These are phyloP conservation scores for Myxozyma melibiosi DNA, from an alignment of 805 yeast genomes.

Conservation along the genomic window DNA sequence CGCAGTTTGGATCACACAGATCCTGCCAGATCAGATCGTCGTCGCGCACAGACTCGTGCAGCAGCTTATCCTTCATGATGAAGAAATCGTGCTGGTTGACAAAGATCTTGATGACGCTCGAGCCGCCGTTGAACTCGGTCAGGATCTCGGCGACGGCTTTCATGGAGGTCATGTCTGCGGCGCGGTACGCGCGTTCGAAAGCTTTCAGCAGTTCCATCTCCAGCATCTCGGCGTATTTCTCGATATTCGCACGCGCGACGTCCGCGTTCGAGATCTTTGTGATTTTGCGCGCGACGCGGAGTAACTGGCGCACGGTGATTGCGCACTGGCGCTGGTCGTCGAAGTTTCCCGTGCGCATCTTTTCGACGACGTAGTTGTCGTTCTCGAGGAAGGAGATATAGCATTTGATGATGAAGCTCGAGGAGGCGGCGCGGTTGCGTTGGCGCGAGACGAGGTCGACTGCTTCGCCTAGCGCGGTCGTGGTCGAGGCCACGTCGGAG, in stretches of 20 bases:
- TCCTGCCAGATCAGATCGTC: constrained; percentile 53
- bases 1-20: constrained; percentile 61
- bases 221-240: constrained; percentile 72
- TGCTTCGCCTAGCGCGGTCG: constrained; percentile 70
- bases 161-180: constrained; percentile 69
- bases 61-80: constrained; percentile 51
- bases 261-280: constrained; percentile 29
- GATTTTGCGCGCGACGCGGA: constrained; percentile 65
- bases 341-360: constrained; percentile 54
- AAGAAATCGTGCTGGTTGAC: constrained; percentile 78
- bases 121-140: constrained; percentile 81
- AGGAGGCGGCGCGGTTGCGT: constrained; percentile 69
- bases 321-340: constrained; percentile 71
- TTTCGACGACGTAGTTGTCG: constrained; percentile 58
- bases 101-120: constrained; percentile 77
- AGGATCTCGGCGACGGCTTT: constrained; percentile 63
- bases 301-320: constrained; percentile 62
- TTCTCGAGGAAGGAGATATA: constrained; percentile 75
- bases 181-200: constrained; percentile 74
- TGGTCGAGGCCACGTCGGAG: constrained; percentile 57
- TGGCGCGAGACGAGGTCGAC: constrained; percentile 68
- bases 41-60: constrained; percentile 40
- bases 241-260: constrained; percentile 51
- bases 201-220: constrained; percentile 69
- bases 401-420: constrained; percentile 72